These are phyloP conservation scores for Solanum ahanhuiri DNA, from an alignment of 257 asterid species.

Conservation along the genomic window DNA sequence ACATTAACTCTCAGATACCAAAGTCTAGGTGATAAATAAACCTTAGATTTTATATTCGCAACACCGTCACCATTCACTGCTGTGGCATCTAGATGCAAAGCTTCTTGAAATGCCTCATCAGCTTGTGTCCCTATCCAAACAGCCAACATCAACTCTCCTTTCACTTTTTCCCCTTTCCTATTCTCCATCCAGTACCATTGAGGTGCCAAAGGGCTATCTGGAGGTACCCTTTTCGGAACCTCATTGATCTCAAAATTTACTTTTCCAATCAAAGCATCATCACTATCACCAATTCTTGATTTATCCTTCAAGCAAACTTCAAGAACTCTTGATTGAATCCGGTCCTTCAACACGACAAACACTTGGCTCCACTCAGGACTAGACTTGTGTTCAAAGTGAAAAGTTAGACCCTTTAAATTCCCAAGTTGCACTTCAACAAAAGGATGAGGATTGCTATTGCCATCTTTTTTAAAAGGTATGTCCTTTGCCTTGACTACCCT, in stretches of 20 bases:
- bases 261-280: constrained; percentile 47
- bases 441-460: constrained; percentile 31
- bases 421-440: constrained; percentile 69
- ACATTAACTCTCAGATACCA: constrained; percentile 87
- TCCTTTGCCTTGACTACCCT: constrained; percentile 68
- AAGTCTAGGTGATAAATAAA: constrained; percentile 77
- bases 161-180: constrained; percentile 33
- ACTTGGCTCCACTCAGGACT: constrained; percentile 83
- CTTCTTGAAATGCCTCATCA: constrained; percentile 84
- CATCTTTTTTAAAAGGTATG: constrained; percentile 28
- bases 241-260: constrained; percentile 46
- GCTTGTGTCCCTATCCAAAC: constrained; percentile 92
- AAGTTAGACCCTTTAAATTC: constrained; percentile 41
- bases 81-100: constrained; percentile 63
- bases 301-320: constrained; percentile 62
- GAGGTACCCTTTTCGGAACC: constrained; percentile 79
- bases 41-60: constrained; percentile 57
- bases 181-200: constrained; percentile 61
- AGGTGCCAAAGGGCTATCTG: constrained; percentile 79
- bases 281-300: constrained; percentile 33
- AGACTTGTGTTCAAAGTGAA: constrained; percentile 21
- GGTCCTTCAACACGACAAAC: constrained; percentile 43
- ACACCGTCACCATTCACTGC: constrained; percentile 52
- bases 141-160: constrained; percentile 76
- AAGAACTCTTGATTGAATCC: constrained; percentile 39